Conservation (phyloP, 495 filamentous ascomycete genomes). For the Xylaria grammica region DNA sequence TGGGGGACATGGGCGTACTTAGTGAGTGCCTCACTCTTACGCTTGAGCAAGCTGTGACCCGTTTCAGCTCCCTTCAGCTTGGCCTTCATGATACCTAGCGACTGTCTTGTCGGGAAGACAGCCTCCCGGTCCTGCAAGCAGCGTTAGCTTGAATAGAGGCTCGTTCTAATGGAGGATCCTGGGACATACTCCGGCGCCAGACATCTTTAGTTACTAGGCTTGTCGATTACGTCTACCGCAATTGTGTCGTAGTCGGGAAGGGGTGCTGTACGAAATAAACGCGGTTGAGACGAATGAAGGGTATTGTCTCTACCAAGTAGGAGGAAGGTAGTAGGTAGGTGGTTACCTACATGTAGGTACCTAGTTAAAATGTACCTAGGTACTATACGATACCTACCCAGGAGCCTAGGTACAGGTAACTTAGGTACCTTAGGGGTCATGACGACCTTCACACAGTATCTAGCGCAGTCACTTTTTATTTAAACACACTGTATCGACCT, state of each 20-base stretch:
- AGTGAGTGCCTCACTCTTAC: conserved; percentile 91
- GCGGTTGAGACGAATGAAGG: not conserved
- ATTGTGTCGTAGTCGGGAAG: not conserved
- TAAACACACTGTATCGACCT: not conserved
- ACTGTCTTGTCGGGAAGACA: conserved; percentile 98
- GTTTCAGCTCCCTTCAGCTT: conserved; percentile 98
- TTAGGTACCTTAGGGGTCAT: not conserved
- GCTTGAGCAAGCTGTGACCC: conserved; percentile 84
- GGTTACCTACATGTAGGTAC: not conserved
- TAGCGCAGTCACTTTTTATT: too few species aligned
- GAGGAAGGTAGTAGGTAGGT: not conserved
- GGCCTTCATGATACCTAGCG: conserved; percentile 93
- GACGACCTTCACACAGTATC: conserved; percentile 11
- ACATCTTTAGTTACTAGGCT: conserved; percentile 20
- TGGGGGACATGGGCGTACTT: conserved; percentile 62
- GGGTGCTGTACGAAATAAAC: not conserved
- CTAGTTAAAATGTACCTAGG: not conserved
- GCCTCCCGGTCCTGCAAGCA: conserved; percentile 75
- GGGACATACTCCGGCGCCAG: conserved; percentile 59
- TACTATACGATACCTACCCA: too few species aligned
- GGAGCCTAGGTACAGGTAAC: not conserved
- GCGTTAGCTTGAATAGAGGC: conserved; percentile 23
- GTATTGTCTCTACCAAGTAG: too few species aligned
- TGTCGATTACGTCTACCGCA: conserved; percentile 3
- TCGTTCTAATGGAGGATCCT: conserved; percentile 1